phyloP scores from a whole-genome alignment of 768 basidiomycete genomes.

The Leccinum olivaceopallidum region DNA sequence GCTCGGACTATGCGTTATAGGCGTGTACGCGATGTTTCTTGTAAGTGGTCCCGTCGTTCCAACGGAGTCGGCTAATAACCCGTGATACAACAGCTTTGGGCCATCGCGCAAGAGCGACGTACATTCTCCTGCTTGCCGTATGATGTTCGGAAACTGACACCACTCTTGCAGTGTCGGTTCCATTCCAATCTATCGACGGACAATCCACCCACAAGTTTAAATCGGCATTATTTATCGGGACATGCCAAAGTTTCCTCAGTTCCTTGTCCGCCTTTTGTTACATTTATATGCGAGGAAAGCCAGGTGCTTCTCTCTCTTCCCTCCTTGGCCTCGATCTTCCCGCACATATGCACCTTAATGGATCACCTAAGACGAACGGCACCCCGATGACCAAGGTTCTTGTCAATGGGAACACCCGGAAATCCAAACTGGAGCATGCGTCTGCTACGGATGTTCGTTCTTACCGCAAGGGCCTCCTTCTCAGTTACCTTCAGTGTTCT shows the following conservation, averaged over 20 bases:
- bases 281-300: conserved; percentile 61
- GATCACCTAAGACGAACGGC: conserved; percentile 30
- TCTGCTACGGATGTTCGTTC: conserved; percentile 33
- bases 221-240: conserved; percentile 83
- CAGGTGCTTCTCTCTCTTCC: conserved; percentile 51
- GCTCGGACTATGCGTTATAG: conserved; percentile 73
- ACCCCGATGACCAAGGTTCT: conserved; percentile 35
- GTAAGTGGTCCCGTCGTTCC: conserved; percentile 42
- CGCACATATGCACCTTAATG: conserved; percentile 22
- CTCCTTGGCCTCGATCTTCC: conserved; percentile 58
- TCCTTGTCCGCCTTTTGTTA: conserved; percentile 77
- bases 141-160: conserved; percentile 1
- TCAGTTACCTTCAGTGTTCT: conserved; percentile 81
- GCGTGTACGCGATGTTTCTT: conserved; percentile 93
- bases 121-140: conserved; percentile 25
- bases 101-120: conserved; percentile 93
- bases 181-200: conserved; percentile 72
- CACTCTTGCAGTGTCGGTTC: conserved; percentile 66
- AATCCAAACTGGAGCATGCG: conserved; percentile 26
- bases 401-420: conserved; percentile 34
- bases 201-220: conserved; percentile 71
- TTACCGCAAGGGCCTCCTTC: conserved; percentile 52
- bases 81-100: conserved; percentile 65
- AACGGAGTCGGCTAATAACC: conserved; percentile 10
- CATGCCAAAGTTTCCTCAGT: conserved; percentile 79